These are phyloP conservation scores for Oryza meyeriana DNA, from an alignment of 176 grass and related monocot genomes.

Conservation along the genomic window DNA sequence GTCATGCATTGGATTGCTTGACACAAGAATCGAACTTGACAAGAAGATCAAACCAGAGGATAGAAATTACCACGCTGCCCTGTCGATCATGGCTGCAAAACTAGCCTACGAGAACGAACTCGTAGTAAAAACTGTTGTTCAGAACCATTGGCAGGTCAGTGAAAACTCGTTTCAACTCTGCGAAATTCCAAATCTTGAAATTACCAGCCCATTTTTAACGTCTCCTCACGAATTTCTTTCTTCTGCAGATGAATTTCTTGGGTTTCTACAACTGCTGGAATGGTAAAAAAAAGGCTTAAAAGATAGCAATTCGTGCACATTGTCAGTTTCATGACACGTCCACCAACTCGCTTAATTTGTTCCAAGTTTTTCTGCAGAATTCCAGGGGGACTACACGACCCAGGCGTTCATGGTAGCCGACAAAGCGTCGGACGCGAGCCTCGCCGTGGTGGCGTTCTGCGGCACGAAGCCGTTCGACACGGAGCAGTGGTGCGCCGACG, in stretches of 20 bases:
- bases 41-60: slow-evolving; percentile 45
- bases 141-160: slow-evolving; percentile 55
- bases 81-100: slow-evolving; percentile 83
- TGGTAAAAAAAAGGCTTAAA: slow-evolving; percentile 33
- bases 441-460: slow-evolving; percentile 65
- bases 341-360: neutral
- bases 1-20: slow-evolving; percentile 52
- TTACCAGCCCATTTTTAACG: neutral
- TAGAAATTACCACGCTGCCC: slow-evolving; percentile 54
- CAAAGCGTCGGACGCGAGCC: slow-evolving; percentile 41
- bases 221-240: neutral
- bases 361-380: slow-evolving; percentile 29
- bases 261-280: slow-evolving; percentile 79
- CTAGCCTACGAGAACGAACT: slow-evolving; percentile 68
- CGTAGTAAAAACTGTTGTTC: slow-evolving; percentile 36
- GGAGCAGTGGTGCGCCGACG: slow-evolving; percentile 67
- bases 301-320: neutral
- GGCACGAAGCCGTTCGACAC: slow-evolving; percentile 75
- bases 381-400: slow-evolving; percentile 46
- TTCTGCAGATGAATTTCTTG: slow-evolving; percentile 67
- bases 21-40: slow-evolving; percentile 66
- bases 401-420: slow-evolving; percentile 69
- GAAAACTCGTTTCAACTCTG: neutral
- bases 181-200: neutral
- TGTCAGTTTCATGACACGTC: neutral